phyloP scores from a whole-genome alignment of 2,329 filamentous ascomycete species.

The Chalaropsis thielavioides region DNA sequence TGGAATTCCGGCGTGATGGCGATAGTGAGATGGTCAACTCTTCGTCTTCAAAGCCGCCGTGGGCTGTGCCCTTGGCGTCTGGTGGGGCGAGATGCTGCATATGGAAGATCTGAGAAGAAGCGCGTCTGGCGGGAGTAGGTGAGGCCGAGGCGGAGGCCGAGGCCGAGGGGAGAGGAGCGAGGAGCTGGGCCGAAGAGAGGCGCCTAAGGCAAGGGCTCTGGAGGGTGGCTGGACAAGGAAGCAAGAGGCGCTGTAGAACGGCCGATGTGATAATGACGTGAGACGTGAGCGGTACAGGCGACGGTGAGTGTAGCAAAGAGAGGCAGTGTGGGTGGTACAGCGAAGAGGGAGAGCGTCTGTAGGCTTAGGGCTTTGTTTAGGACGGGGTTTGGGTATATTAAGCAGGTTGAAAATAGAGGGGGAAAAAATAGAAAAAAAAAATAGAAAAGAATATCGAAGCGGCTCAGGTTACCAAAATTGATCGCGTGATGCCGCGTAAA shows the following conservation, averaged over 20 bases:
- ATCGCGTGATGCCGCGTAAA: background rate
- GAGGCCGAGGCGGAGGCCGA: background rate
- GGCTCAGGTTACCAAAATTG: background rate
- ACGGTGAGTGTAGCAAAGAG: no score
- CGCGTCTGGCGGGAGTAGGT: background rate
- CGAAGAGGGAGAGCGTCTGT: background rate
- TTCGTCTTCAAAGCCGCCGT: constrained; percentile 54
- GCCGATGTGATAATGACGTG: background rate
- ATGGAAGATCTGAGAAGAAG: background rate
- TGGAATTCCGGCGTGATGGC: constrained; percentile 33
- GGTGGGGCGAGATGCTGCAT: constrained; percentile 15
- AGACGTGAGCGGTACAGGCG: background rate
- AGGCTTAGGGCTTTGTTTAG: background rate
- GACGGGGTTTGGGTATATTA: background rate
- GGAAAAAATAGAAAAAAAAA: background rate
- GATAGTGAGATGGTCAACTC: constrained; percentile 67
- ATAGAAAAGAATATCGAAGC: background rate
- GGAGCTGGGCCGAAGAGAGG: background rate
- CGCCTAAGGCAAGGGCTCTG: background rate
- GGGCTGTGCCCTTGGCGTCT: constrained; percentile 10
- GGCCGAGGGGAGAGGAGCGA: background rate
- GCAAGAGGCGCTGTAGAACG: background rate
- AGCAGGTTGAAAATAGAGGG: background rate
- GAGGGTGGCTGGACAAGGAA: background rate
- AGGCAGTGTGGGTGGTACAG: no score